Evolutionary conservation across 345 rosid genomes (phyloP), one percentile per base, ranked within the genome.

Genomic region (Schrenkiella parvula): DNA sequence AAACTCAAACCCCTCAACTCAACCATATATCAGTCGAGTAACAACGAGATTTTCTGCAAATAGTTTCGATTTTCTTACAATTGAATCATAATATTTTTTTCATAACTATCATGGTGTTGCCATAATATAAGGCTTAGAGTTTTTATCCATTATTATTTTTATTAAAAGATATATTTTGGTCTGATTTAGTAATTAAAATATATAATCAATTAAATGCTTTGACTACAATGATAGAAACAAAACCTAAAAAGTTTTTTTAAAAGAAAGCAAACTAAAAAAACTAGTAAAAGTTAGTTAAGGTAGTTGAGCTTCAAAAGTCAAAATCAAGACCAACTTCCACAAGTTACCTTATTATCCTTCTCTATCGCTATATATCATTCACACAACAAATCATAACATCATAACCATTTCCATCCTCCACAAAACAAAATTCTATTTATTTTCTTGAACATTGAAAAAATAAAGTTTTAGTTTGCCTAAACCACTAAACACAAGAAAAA

Each of bases 231-330:
- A 3, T 11, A 63, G 42, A 64, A 48, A 18, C 48, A 22, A 68
- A 68, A 68, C 41, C 61, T 66, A 52, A 52, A 70, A 0, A 2
- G 5, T 4, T 23, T 50, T 23, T 23, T 5, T 12, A 51, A 35
- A 51, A 51, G 17, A 17, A 51, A 51, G 56, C 56, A 51, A 51
- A 51, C 14, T 21, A 12, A 51, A 18, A 65, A 66, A 35, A 11
- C 32, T 18, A 61, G 76, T 70, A 64, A 44, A 41, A 71, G 57
- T 64, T 77, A 71, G 80, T 77, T 77, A 77, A 71, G 71, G 80
- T 71, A 48, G 77, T 71, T 77, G 80, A 58, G 29, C 52, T 48
- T 57, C 34, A 50, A 68, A 60, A 52, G 68, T 74, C 78, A 74
- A 66, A 51, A 38, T 10, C 21, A 38, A 69, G 8, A 44, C 67